Evolutionary conservation across 371 early-diverging fungal genomes (phyloP).

Genomic region (Umbelopsis sp.): DNA sequence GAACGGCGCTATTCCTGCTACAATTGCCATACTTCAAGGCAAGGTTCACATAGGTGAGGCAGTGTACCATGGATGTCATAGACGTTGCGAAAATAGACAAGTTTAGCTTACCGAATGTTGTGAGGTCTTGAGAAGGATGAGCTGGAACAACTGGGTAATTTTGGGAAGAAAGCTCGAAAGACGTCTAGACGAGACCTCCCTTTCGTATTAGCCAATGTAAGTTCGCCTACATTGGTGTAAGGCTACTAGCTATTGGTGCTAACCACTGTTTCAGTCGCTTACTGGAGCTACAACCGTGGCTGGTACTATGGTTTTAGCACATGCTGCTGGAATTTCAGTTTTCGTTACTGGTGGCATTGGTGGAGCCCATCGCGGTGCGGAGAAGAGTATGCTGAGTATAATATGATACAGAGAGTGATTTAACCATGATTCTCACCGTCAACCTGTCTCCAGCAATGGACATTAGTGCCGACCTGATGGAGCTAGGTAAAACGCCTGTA

Average conservation of each 20-base stretch:
- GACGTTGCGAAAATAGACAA: neutral
- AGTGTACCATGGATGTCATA: neutral
- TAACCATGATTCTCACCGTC: neutral
- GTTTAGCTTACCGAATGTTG: constrained; percentile 27
- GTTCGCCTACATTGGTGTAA: neutral
- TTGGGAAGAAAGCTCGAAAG: constrained; percentile 70
- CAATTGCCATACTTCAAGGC: constrained; percentile 89
- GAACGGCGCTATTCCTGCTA: constrained; percentile 84
- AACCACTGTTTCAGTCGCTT: constrained; percentile 37
- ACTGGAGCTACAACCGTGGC: constrained; percentile 92
- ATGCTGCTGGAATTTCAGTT: constrained; percentile 80
- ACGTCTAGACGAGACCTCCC: constrained; percentile 88
- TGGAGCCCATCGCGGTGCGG: constrained; percentile 91
- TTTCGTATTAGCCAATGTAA: constrained; percentile 67
- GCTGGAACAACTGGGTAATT: constrained; percentile 67
- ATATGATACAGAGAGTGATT: neutral
- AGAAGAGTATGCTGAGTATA: constrained; percentile 53
- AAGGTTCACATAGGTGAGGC: constrained; percentile 73
- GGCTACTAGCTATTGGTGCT: neutral
- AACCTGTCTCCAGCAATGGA: constrained; percentile 65
- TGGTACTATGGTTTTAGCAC: constrained; percentile 86
- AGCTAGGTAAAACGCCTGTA: constrained; percentile 89
- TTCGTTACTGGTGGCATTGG: constrained; percentile 98
- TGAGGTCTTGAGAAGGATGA: constrained; percentile 51
- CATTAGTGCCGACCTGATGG: constrained; percentile 90